A percentile compares a stretch with the other conserved stretches of the same genome.
These are phyloP conservation scores for Irineochytrium annulatum DNA, from an alignment of 192 early-diverging fungal species.

Conservation along the genomic window DNA sequence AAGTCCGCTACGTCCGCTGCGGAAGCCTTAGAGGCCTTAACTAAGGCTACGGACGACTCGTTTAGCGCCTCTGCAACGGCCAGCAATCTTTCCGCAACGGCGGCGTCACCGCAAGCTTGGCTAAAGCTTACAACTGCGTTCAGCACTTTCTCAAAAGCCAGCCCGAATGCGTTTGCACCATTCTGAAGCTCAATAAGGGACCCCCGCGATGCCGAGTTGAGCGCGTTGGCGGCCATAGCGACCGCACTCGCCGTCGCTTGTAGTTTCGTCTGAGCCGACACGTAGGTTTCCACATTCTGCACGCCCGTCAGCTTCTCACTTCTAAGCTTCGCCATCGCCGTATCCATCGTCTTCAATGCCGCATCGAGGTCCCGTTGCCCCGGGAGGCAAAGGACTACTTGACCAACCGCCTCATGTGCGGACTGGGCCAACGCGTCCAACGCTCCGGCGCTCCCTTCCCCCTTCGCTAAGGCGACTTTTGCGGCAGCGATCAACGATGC, in stretches of 20 bases:
- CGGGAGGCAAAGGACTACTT: slow-evolving; percentile 30
- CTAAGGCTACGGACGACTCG: slow-evolving; percentile 4
- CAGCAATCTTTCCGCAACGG: slow-evolving; percentile 6
- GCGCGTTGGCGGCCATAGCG: slow-evolving; percentile 31
- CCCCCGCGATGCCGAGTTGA: slow-evolving; percentile 25
- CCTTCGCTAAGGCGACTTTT: not conserved
- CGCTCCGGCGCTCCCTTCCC: too few relatives aligned
- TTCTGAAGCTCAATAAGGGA: slow-evolving; percentile 37
- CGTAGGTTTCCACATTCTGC: slow-evolving; percentile 10
- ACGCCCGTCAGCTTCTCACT: too few relatives aligned
- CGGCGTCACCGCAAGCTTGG: slow-evolving; percentile 12
- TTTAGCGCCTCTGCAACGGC: slow-evolving; percentile 12
- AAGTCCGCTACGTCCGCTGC: slow-evolving; percentile 29
- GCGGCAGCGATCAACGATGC: slow-evolving; percentile 28
- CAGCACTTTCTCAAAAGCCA: slow-evolving; percentile 32
- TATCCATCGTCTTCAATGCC: slow-evolving; percentile 14
- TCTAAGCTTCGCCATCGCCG: not conserved
- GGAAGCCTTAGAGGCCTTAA: slow-evolving; percentile 23
- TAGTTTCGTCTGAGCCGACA: slow-evolving; percentile 35
- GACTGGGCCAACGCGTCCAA: not conserved
- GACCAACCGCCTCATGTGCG: slow-evolving; percentile 12
- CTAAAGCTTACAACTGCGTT: slow-evolving; percentile 20
- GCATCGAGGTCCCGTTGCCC: slow-evolving; percentile 38
- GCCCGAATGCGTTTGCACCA: slow-evolving; percentile 19
- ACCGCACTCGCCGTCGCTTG: slow-evolving; percentile 30